A percentile compares a stretch with the other conserved stretches of the same genome.
phyloP scores from a whole-genome alignment of 176 grass and related monocot species.

The Carex kokanica region DNA sequence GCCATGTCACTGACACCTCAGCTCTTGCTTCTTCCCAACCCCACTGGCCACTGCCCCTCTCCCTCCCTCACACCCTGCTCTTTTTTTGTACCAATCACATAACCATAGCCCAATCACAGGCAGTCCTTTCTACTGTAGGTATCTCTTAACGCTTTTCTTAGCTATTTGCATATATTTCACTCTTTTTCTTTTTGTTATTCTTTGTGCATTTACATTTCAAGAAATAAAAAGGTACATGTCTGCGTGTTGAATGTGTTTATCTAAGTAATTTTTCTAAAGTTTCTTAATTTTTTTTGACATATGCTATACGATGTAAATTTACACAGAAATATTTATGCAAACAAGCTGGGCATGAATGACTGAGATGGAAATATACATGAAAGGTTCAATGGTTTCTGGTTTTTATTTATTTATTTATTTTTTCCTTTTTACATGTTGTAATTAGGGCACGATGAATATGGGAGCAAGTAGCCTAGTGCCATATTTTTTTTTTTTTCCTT shows the following conservation, averaged over 20 bases:
- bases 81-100: not conserved
- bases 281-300: not conserved
- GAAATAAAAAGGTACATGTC: not conserved
- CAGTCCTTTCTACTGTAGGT: not conserved
- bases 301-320: not conserved
- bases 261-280: not conserved
- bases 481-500: too few species aligned
- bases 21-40: slow-evolving; percentile 37
- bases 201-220: not conserved
- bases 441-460: not conserved
- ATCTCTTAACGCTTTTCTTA: not conserved
- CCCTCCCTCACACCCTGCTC: slow-evolving; percentile 9
- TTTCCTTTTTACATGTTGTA: too few species aligned
- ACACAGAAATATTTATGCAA: not conserved
- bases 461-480: not conserved
- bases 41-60: slow-evolving; percentile 32
- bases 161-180: not conserved
- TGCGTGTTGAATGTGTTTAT: not conserved
- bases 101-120: not conserved
- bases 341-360: not conserved
- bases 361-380: not conserved
- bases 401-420: not conserved
- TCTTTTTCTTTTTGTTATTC: not conserved
- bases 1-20: slow-evolving; percentile 37
- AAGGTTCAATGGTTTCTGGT: not conserved